A percentile compares a stretch with the other conserved stretches of the same genome.
Evolutionary conservation across 2,329 filamentous ascomycete species (phyloP).

Genomic region (Ascochyta clinopodiicola): DNA sequence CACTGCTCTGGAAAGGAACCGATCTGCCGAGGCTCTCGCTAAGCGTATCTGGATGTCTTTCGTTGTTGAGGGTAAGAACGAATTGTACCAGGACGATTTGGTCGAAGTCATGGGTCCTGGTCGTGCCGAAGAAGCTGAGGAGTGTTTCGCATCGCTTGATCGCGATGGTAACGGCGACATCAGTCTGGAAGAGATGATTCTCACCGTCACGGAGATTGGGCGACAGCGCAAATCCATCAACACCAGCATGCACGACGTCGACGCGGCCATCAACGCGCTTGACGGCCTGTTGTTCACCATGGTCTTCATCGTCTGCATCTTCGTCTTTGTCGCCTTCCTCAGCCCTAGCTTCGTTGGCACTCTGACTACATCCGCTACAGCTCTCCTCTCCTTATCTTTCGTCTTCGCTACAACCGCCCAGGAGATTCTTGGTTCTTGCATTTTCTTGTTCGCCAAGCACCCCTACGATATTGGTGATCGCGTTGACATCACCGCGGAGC

Average conservation of each 20-base stretch:
- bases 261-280: slow-evolving; percentile 89
- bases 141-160: slow-evolving; percentile 82
- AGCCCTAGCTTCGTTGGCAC: slow-evolving; percentile 85
- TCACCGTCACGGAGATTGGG: slow-evolving; percentile 83
- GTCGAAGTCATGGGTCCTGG: slow-evolving; percentile 82
- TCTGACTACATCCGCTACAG: slow-evolving; percentile 86
- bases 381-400: slow-evolving; percentile 94
- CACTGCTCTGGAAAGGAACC: slow-evolving; percentile 83
- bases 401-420: slow-evolving; percentile 91
- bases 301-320: slow-evolving; percentile 78
- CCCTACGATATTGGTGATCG: slow-evolving; percentile 96
- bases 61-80: slow-evolving; percentile 85
- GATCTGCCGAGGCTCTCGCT: slow-evolving; percentile 89
- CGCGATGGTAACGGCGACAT: slow-evolving; percentile 92
- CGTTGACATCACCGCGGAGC: slow-evolving; percentile 76
- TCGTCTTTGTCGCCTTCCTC: slow-evolving; percentile 91
- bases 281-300: slow-evolving; percentile 85
- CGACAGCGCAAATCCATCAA: slow-evolving; percentile 86
- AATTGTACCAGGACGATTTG: slow-evolving; percentile 81
- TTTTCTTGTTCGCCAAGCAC: slow-evolving; percentile 98
- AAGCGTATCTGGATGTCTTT: slow-evolving; percentile 98
- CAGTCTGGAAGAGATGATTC: slow-evolving; percentile 91
- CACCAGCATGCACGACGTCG: slow-evolving; percentile 96
- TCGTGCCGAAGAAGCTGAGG: slow-evolving; percentile 79
- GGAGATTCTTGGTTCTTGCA: slow-evolving; percentile 96